Percentiles rank a stretch among this genome's conserved stretches.
These are phyloP conservation scores for Salvia rosmarinus DNA, from an alignment of 257 asterid genomes.

Conservation along the genomic window DNA sequence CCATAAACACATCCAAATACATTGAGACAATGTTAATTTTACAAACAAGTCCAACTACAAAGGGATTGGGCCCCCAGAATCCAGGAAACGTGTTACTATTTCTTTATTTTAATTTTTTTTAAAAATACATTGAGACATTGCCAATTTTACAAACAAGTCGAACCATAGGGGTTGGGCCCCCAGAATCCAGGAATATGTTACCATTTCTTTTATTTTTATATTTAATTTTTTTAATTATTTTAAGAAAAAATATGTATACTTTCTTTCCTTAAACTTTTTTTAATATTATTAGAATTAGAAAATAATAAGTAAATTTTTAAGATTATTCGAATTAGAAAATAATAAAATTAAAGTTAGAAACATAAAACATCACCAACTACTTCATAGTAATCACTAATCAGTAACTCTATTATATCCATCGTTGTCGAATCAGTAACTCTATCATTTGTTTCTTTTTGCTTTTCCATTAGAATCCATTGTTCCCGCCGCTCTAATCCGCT, in stretches of 20 bases:
- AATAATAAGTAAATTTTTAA: too few species aligned
- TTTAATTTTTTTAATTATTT: background rate
- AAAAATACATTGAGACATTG: too few species aligned
- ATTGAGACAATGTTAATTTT: too few species aligned
- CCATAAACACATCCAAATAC: too few species aligned
- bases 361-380: background rate
- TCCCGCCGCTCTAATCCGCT: background rate
- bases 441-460: slow-evolving; percentile 9
- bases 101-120: too few species aligned
- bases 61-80: too few species aligned
- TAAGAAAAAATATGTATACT: background rate
- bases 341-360: background rate
- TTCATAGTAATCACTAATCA: background rate
- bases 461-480: background rate
- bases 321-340: too few species aligned
- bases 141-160: too few species aligned
- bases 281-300: background rate
- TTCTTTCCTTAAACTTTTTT: background rate
- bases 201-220: background rate
- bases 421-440: background rate
- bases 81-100: too few species aligned
- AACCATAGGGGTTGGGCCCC: background rate
- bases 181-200: background rate
- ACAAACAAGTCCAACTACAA: too few species aligned
- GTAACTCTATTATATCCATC: too few species aligned